Evolutionary conservation across 768 basidiomycete genomes (phyloP), one percentile per base, ranked within the genome.

Genomic region (Russula virescens): DNA sequence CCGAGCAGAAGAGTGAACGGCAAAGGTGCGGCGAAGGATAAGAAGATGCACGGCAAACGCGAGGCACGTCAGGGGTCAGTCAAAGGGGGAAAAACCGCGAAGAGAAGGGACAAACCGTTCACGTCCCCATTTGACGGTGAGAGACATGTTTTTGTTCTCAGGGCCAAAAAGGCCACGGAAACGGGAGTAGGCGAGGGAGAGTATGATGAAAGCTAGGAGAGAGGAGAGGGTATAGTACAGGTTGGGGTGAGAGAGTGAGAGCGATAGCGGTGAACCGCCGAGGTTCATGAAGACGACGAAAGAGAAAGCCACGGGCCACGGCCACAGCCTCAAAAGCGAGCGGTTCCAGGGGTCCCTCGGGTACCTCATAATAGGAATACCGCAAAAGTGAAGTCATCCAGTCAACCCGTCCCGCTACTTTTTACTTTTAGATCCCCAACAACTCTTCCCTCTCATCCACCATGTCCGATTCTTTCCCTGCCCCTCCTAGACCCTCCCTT

Each of bases 111-210:
- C 73, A 46, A 56, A 78, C 71, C 76, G 73, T 65, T 82, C 80
- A 55, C 77, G 74, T 21, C 73, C 79, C 81, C 81, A 82, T 70
- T 82, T 83, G 61, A 81, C 77, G 64, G 57, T 68, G 31, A 68
- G 42, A 2, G 58, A 61, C 61, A 62, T 66, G n/a, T 38, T 42
- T 42, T 55, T 52, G 19, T 51, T 51, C 42, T 60, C 61, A 23
- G 28, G 26, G 64, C 58, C 63, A 50, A 68, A 49, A 63, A 72
- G 54, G 65, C 66, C 68, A 50, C 66, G 70, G 31, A 66, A 62
- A 45, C 70, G 72, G 45, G 71, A 60, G 49, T 66, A 71, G n/a
- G 65, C 68, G 38, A 69, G 70, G 21, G 70, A 62, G 38, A 73
- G 70, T 53, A 75, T 69, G 62, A 74, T 68, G 69, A 72, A 56